A percentile compares a stretch with the other conserved stretches of the same genome.
Conservation (phyloP, 345 rosid species). For the Brassica nigra region DNA sequence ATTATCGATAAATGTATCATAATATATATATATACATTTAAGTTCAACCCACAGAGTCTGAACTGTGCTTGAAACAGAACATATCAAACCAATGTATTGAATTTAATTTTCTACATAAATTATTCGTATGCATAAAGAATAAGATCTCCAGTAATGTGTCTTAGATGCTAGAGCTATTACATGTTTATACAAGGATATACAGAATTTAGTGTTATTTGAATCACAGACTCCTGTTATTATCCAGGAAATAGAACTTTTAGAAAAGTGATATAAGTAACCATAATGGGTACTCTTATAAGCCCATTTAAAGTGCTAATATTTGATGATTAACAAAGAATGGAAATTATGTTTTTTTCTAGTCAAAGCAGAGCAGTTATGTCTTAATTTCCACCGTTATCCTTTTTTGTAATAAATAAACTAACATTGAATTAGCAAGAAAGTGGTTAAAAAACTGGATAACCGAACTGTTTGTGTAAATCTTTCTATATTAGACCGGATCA, state of each 20-base stretch:
- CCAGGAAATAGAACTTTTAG: background rate
- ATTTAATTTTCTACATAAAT: background rate
- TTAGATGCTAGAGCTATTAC: background rate
- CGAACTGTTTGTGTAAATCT: background rate
- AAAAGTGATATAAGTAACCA: slow-evolving; percentile 14
- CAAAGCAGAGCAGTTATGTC: slow-evolving; percentile 21
- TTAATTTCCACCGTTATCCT: slow-evolving; percentile 10
- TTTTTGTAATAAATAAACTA: background rate
- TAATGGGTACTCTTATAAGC: slow-evolving; percentile 24
- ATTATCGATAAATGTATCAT: background rate
- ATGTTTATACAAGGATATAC: background rate
- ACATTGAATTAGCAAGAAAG: background rate
- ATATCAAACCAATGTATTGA: background rate
- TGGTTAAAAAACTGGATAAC: background rate
- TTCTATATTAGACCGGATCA: background rate
- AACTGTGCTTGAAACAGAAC: slow-evolving; percentile 3
- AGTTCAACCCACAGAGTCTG: background rate
- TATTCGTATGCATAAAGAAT: background rate
- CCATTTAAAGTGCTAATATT: slow-evolving; percentile 23
- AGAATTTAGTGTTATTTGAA: slow-evolving; percentile 9
- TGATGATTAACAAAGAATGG: slow-evolving; percentile 24
- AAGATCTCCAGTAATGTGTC: background rate
- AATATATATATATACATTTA: background rate
- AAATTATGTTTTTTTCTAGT: slow-evolving; percentile 14
- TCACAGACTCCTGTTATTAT: background rate